phyloP scores from a whole-genome alignment of 2,329 filamentous ascomycete genomes.

The Stagonosporopsis rhizophila region DNA sequence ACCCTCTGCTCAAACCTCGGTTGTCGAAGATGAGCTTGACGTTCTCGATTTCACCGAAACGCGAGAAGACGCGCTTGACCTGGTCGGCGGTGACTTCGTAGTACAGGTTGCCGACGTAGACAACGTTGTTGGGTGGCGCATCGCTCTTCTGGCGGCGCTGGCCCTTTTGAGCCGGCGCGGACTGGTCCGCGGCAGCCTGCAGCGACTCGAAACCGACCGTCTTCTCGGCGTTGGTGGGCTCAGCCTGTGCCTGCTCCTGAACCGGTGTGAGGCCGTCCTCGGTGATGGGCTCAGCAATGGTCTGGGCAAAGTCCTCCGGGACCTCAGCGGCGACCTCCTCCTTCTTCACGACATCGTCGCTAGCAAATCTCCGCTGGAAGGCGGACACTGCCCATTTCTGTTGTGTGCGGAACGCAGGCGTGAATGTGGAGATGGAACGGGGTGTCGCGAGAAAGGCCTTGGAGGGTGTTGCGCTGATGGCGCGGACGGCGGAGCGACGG shows the following conservation, averaged over 20 bases:
- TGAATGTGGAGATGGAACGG: conserved; percentile 45
- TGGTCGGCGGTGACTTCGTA: conserved; percentile 71
- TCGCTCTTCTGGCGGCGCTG: conserved; percentile 10
- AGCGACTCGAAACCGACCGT: conserved; percentile 39
- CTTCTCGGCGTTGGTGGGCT: conserved; percentile 35
- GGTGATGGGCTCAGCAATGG: conserved; percentile 43
- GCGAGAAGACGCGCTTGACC: conserved; percentile 64
- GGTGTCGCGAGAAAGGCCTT: conserved; percentile 53
- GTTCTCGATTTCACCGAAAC: conserved; percentile 63
- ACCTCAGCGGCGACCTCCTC: conserved; percentile 42
- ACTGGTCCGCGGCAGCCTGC: conserved; percentile 14
- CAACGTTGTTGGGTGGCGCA: conserved; percentile 43
- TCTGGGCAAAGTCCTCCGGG: conserved; percentile 45
- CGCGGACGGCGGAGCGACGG: conserved; percentile 64
- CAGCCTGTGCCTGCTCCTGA: conserved; percentile 34
- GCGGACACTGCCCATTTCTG: conserved; percentile 50
- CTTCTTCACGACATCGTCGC: conserved; percentile 53
- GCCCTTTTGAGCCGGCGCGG: conserved; percentile 4
- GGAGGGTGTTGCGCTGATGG: conserved; percentile 57
- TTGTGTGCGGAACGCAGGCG: conserved; percentile 39
- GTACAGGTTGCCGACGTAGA: conserved; percentile 74
- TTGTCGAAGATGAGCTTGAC: conserved; percentile 66
- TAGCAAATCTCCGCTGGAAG: conserved; percentile 58
- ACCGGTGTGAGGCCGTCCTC: conserved; percentile 42
- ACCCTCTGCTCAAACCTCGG: conserved; percentile 74